phyloP scores from a whole-genome alignment of 2,329 filamentous ascomycete genomes.

The Pyricularia pennisetigena region DNA sequence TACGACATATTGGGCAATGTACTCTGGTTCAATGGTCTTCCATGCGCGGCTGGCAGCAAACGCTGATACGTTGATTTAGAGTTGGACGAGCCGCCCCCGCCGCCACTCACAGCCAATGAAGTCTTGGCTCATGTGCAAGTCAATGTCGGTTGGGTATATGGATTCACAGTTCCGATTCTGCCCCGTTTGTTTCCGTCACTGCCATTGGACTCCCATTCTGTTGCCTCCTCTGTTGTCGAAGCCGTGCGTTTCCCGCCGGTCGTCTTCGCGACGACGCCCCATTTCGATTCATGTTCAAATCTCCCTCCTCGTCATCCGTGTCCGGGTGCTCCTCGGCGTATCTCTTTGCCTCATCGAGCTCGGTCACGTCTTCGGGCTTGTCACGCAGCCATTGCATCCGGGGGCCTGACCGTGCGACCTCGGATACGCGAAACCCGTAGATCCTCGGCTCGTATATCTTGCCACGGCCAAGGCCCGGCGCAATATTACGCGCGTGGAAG shows the following conservation, averaged over 20 bases:
- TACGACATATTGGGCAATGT: not conserved
- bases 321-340: conserved; percentile 44
- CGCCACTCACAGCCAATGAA: not conserved
- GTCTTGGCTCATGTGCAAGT: not conserved
- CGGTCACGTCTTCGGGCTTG: conserved; percentile 68
- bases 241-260: conserved; percentile 28
- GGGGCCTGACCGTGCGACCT: conserved; percentile 79
- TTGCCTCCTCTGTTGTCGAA: conserved; percentile 26
- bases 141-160: not conserved
- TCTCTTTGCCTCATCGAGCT: conserved; percentile 69
- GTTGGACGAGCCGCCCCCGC: not conserved
- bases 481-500: conserved; percentile 76
- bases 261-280: conserved; percentile 23
- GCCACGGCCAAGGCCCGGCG: conserved; percentile 69
- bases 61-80: not conserved
- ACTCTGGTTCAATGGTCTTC: not conserved
- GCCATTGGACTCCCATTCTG: conserved; percentile 49
- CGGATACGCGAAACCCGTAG: conserved; percentile 92
- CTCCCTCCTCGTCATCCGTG: conserved; percentile 45
- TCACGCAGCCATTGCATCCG: conserved; percentile 94
- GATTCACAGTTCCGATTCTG: conserved; percentile 43
- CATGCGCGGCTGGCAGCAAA: not conserved
- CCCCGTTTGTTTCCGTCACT: conserved; percentile 40
- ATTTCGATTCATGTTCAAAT: conserved; percentile 29
- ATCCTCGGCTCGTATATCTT: conserved; percentile 93